phyloP scores from a whole-genome alignment of 2,329 filamentous ascomycete species.

The Neofusicoccum laricinum region DNA sequence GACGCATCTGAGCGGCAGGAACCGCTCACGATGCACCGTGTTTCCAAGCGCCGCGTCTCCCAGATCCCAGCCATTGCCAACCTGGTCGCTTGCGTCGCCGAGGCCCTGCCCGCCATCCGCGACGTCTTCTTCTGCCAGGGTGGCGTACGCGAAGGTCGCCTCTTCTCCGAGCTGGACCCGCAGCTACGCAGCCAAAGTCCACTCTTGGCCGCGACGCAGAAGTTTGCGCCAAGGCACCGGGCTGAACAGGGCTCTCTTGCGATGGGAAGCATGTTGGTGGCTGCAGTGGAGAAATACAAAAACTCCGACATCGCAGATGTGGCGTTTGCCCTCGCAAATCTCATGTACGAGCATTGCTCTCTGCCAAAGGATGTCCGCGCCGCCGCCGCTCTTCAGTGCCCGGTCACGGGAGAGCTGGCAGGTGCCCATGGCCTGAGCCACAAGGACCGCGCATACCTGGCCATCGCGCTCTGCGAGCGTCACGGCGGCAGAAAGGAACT shows the following conservation, averaged over 20 bases:
- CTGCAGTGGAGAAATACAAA: background rate
- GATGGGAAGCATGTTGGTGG: background rate
- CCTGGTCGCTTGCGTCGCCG: slow-evolving; percentile 71
- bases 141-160: slow-evolving; percentile 78
- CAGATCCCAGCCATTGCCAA: slow-evolving; percentile 84
- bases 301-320: slow-evolving; percentile 20
- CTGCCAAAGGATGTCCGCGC: slow-evolving; percentile 45
- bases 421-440: slow-evolving; percentile 73
- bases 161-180: slow-evolving; percentile 67
- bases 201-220: slow-evolving; percentile 57
- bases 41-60: slow-evolving; percentile 73
- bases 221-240: slow-evolving; percentile 37
- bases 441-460: slow-evolving; percentile 66
- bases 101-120: slow-evolving; percentile 65
- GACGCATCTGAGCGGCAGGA: slow-evolving; percentile 44
- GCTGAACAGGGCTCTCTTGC: background rate
- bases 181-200: slow-evolving; percentile 64
- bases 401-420: slow-evolving; percentile 66
- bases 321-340: slow-evolving; percentile 55
- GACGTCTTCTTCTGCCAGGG: slow-evolving; percentile 81
- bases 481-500: slow-evolving; percentile 63
- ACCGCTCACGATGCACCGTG: slow-evolving; percentile 48
- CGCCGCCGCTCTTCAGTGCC: slow-evolving; percentile 68
- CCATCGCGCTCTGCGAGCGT: slow-evolving; percentile 67
- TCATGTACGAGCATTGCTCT: slow-evolving; percentile 54